Evolutionary conservation across 2,329 filamentous ascomycete genomes (phyloP).

Genomic region (Phyllosticta capitalensis): DNA sequence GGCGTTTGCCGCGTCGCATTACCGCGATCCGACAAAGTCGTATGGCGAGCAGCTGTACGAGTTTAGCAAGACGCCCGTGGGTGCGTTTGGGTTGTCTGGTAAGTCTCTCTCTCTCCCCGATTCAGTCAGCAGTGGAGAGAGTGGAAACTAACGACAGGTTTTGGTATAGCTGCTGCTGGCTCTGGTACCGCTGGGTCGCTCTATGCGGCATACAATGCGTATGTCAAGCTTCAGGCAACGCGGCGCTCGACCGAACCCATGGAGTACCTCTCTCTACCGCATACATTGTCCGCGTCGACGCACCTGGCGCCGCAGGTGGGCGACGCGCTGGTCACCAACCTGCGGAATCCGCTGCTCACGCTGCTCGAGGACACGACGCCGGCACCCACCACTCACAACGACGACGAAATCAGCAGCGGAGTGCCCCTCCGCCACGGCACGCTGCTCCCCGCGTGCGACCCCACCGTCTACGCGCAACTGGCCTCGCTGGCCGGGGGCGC

Average conservation of each 20-base stretch:
- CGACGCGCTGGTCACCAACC: slow-evolving; percentile 31
- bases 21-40: slow-evolving; percentile 38
- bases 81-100: slow-evolving; percentile 37
- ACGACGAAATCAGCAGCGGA: slow-evolving; percentile 28
- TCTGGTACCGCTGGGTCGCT: slow-evolving; percentile 38
- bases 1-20: slow-evolving; percentile 35
- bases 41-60: slow-evolving; percentile 41
- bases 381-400: slow-evolving; percentile 22
- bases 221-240: slow-evolving; percentile 26
- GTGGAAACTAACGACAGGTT: neutral
- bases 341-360: slow-evolving; percentile 38
- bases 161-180: slow-evolving; percentile 32
- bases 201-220: slow-evolving; percentile 42
- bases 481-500: slow-evolving; percentile 23
- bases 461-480: slow-evolving; percentile 32
- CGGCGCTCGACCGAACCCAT: slow-evolving; percentile 25
- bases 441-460: slow-evolving; percentile 39
- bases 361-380: slow-evolving; percentile 37
- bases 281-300: slow-evolving; percentile 33
- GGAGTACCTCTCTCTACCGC: slow-evolving; percentile 39
- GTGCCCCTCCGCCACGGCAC: slow-evolving; percentile 36
- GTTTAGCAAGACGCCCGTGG: slow-evolving; percentile 42
- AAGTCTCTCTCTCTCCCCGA: slow-evolving; percentile 7
- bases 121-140: neutral
- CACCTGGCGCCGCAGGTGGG: slow-evolving; percentile 25